Evolutionary conservation across 2,329 filamentous ascomycete species (phyloP), one percentile per base, ranked within the genome.

Genomic region (Trichophyton simii): DNA sequence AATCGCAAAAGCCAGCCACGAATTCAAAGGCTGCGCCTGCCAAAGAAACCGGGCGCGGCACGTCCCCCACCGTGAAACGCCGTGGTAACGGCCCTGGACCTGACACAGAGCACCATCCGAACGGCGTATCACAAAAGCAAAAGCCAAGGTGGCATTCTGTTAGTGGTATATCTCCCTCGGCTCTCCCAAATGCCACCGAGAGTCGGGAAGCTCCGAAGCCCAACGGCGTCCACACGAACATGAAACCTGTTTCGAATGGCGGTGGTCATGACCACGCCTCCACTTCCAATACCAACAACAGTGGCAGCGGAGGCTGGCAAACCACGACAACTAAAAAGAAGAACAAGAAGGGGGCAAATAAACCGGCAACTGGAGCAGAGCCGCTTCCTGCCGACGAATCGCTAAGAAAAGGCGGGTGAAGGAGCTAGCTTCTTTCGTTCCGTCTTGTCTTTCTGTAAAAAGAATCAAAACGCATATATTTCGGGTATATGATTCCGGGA

Each of bases 381-480:
- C 69, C 72, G 7, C 66, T 76, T 9, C 75, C 76, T 34, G 68
- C 68, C 13, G 75, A 78, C 63, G 76, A 76, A 61, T 73, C 75
- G 13, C 63, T 77, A 66, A 71, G 76, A 60, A 78, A 78, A 67
- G 76, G 76, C 20, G 76, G 76, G 31, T 78, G 70, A 76, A 58
- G 28, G 25, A 42, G 28, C 5, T 20, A 28, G 55, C 4, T 25
- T 13, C 7, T 15, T 15, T 36, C 18, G 5, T 25, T 28, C 34
- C 25, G 28, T 28, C n/a, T 55, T 55, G 25, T 25, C 28, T 18
- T 18, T 28, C 34, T 34, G 34, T 38, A 38, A 38, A 38, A 55
- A 46, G 15, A 41, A 18, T 13, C 9, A 38, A 38, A 57, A 57
- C 20, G 6, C 20, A 34, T n/a, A 36, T 55, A 36, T 55, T 55